Conservation (phyloP, 257 asterid species). For the Lantana camara region DNA sequence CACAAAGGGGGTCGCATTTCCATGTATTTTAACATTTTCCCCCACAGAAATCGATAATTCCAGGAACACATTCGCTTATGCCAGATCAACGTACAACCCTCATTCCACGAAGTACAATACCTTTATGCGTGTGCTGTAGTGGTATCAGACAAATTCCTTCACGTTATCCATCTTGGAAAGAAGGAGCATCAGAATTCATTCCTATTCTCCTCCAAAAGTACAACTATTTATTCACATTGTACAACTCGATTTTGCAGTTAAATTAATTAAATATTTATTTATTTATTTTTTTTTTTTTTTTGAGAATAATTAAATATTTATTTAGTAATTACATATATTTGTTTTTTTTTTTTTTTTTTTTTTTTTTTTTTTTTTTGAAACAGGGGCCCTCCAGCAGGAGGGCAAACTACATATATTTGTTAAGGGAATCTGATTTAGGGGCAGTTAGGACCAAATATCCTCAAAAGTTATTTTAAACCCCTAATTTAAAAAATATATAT, state of each 20-base stretch:
- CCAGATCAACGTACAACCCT: constrained; percentile 25
- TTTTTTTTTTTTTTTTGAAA: too few species aligned
- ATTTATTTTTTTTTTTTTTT: too few species aligned
- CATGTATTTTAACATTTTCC: constrained; percentile 16
- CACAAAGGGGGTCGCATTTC: constrained; percentile 24
- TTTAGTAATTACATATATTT: too few species aligned
- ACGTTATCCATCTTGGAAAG: too few species aligned
- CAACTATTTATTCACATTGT: constrained; percentile 23
- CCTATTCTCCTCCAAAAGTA: constrained; percentile 21
- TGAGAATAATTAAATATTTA: too few species aligned
- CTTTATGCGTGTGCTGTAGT: background rate
- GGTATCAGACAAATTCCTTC: constrained; percentile 15
- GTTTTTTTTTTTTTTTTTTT: too few species aligned
- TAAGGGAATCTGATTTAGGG: too few species aligned
- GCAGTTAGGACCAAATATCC: too few species aligned
- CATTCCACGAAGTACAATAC: background rate
- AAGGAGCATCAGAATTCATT: background rate
- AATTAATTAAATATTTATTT: background rate
- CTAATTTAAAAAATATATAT: too few species aligned
- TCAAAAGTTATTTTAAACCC: too few species aligned
- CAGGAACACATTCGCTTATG: constrained; percentile 5
- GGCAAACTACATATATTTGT: too few species aligned
- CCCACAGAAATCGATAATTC: constrained; percentile 25
- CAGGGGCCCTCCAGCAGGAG: too few species aligned
- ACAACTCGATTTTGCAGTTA: constrained; percentile 28